A percentile compares a stretch with the other conserved stretches of the same genome.
Evolutionary conservation across 2,329 filamentous ascomycete species (phyloP).

Genomic region (Colletotrichum trifolii): DNA sequence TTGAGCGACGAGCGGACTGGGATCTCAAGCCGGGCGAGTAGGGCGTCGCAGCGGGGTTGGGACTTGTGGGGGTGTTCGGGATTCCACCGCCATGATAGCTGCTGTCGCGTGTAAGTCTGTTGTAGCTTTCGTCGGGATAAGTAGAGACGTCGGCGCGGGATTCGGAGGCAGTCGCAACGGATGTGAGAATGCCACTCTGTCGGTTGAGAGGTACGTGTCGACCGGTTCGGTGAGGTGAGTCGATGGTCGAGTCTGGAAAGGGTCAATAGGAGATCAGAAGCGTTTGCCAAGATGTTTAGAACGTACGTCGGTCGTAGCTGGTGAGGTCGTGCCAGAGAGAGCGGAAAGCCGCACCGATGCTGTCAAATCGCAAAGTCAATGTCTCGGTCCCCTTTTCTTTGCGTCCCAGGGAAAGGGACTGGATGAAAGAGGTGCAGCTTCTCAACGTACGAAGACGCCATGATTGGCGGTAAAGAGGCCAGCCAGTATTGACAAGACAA

Average conservation of each 20-base stretch:
- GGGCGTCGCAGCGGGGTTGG: conserved; percentile 70
- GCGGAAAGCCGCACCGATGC: conserved; percentile 79
- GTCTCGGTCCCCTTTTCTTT: conserved; percentile 28
- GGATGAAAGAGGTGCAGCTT: conserved; percentile 7
- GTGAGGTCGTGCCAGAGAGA: conserved; percentile 96
- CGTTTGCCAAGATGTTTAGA: conserved; percentile 17
- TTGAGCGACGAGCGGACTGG: conserved; percentile 74
- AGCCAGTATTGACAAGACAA: conserved; percentile 30
- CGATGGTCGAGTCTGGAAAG: conserved; percentile 83
- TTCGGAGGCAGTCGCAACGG: conserved; percentile 88
- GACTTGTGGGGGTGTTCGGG: conserved; percentile 59
- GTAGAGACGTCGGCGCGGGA: conserved; percentile 87
- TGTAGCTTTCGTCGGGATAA: conserved; percentile 76
- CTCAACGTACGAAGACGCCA: conserved; percentile 38
- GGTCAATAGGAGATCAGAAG: conserved; percentile 31
- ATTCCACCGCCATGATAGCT: conserved; percentile 71
- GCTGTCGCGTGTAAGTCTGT: conserved; percentile 49
- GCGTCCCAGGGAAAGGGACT: conserved; percentile 23
- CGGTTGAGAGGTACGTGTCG: conserved; percentile 90
- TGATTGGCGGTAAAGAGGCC: conserved; percentile 34
- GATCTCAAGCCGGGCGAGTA: conserved; percentile 94
- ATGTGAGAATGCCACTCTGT: conserved; percentile 84
- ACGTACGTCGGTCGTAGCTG: conserved; percentile 75
- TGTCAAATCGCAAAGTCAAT: conserved; percentile 45
- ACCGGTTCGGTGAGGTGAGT: conserved; percentile 92